Percentiles rank a stretch among this genome's conserved stretches.
These are phyloP conservation scores for Phytophthora sp. DNA, from an alignment of 352 stramenopile genomes.

Conservation along the genomic window DNA sequence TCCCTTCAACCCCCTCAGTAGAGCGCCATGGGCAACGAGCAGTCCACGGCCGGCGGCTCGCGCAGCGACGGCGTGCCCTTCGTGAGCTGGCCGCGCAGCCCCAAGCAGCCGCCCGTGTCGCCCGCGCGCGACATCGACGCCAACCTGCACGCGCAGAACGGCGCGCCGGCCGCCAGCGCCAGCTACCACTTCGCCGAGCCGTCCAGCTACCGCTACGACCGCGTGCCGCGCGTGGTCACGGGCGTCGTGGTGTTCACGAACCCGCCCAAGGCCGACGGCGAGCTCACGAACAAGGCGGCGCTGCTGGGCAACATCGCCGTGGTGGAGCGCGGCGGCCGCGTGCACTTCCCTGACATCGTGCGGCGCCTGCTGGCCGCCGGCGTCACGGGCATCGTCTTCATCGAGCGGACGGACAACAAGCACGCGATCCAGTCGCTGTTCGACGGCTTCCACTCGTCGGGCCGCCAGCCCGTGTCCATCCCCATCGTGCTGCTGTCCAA, in stretches of 20 bases:
- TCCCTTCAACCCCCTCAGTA: slow-evolving; percentile 1
- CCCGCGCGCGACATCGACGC: slow-evolving; percentile 26
- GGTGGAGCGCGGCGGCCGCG: slow-evolving; percentile 75
- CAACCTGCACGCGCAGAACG: slow-evolving; percentile 43
- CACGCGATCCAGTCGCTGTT: slow-evolving; percentile 77
- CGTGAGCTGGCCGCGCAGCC: slow-evolving; percentile 58
- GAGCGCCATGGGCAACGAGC: slow-evolving; percentile 59
- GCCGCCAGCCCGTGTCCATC: slow-evolving; percentile 71
- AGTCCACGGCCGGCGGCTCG: slow-evolving; percentile 42
- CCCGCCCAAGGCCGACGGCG: slow-evolving; percentile 69
- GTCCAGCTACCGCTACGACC: slow-evolving; percentile 84
- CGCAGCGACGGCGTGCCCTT: slow-evolving; percentile 72
- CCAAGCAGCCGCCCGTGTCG: slow-evolving; percentile 15
- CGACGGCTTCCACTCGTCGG: slow-evolving; percentile 88
- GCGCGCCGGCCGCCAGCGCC: slow-evolving; percentile 1
- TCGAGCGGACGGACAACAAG: slow-evolving; percentile 66
- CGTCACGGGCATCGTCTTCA: slow-evolving; percentile 77
- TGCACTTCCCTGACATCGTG: slow-evolving; percentile 89
- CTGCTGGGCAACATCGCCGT: slow-evolving; percentile 75
- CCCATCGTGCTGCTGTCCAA: slow-evolving; percentile 83
- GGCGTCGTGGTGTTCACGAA: slow-evolving; percentile 64
- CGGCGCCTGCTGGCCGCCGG: slow-evolving; percentile 67
- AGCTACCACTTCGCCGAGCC: slow-evolving; percentile 84
- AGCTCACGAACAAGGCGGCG: slow-evolving; percentile 64
- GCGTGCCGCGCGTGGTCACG: slow-evolving; percentile 52